phyloP scores from a whole-genome alignment of 2,329 filamentous ascomycete genomes.

The Fusarium palustre region DNA sequence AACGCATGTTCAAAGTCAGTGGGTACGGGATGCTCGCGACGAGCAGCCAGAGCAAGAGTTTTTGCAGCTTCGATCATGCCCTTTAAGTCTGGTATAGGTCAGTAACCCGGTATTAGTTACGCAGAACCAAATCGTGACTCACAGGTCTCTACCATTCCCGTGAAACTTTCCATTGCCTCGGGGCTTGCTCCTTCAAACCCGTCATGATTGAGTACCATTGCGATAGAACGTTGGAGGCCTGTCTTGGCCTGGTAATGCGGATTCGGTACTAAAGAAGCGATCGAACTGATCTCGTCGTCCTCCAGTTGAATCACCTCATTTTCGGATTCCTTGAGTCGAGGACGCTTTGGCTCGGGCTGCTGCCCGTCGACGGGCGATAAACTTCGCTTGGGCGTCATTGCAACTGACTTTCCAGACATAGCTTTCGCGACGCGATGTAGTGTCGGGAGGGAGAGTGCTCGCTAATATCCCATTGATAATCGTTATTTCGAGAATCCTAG shows the following conservation, averaged over 20 bases:
- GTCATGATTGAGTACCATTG: slow-evolving; percentile 66
- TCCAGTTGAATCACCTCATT: slow-evolving; percentile 1
- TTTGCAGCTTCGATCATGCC: slow-evolving; percentile 63
- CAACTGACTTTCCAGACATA: background rate
- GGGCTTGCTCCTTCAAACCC: slow-evolving; percentile 67
- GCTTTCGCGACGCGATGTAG: slow-evolving; percentile 3
- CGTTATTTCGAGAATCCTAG: background rate
- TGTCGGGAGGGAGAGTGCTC: background rate
- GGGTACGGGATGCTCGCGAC: slow-evolving; percentile 66
- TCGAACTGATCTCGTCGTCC: slow-evolving; percentile 35
- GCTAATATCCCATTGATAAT: slow-evolving; percentile 14
- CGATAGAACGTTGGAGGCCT: slow-evolving; percentile 66
- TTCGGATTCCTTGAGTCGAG: slow-evolving; percentile 26
- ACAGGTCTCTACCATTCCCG: slow-evolving; percentile 69
- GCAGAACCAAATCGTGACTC: slow-evolving; percentile 42
- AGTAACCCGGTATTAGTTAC: background rate
- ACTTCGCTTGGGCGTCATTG: slow-evolving; percentile 55
- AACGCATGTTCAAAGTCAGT: slow-evolving; percentile 68
- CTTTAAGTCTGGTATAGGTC: slow-evolving; percentile 57
- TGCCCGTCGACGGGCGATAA: slow-evolving; percentile 48
- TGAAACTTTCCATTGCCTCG: slow-evolving; percentile 70
- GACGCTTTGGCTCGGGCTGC: slow-evolving; percentile 50
- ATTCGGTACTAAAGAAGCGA: slow-evolving; percentile 45
- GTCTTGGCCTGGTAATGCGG: slow-evolving; percentile 50
- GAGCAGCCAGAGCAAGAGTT: slow-evolving; percentile 59